Conservation (phyloP, 345 rosid species). For the Syzygium grande region DNA sequence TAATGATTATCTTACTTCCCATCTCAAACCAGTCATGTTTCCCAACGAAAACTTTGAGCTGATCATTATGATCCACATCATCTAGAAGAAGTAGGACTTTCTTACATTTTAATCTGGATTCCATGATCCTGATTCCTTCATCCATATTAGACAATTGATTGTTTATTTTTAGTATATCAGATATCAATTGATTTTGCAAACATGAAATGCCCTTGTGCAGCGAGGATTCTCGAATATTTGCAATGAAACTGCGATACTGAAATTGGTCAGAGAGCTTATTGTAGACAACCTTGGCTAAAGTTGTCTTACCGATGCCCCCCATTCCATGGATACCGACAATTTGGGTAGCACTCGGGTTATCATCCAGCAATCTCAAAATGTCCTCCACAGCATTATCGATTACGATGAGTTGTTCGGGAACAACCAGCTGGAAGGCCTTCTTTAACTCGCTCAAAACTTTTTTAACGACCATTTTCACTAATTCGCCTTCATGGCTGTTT, state of each 20-base stretch:
- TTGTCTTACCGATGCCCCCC: not conserved
- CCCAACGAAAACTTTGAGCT: not conserved
- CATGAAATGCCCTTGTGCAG: not conserved
- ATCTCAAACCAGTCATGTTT: not conserved
- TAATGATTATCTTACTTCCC: constrained; percentile 1
- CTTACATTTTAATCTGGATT: not conserved
- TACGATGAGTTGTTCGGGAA: not conserved
- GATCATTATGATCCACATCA: not conserved
- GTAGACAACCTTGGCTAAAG: not conserved
- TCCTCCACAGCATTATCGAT: not conserved
- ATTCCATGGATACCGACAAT: not conserved
- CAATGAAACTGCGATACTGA: not conserved
- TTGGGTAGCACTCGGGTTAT: not conserved
- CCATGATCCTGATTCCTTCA: not conserved
- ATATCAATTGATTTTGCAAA: not conserved
- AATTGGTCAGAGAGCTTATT: not conserved
- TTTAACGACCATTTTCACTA: not conserved
- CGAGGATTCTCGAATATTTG: not conserved
- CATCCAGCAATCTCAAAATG: not conserved
- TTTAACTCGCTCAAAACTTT: not conserved
- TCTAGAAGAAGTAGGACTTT: constrained; percentile 2
- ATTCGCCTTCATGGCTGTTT: not conserved
- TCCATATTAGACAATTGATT: not conserved
- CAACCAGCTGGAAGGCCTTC: not conserved
- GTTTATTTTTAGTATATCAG: not conserved